Base-by-base conservation (phyloP, 306 rosid species). In the Dryas alaskensis region DNA sequence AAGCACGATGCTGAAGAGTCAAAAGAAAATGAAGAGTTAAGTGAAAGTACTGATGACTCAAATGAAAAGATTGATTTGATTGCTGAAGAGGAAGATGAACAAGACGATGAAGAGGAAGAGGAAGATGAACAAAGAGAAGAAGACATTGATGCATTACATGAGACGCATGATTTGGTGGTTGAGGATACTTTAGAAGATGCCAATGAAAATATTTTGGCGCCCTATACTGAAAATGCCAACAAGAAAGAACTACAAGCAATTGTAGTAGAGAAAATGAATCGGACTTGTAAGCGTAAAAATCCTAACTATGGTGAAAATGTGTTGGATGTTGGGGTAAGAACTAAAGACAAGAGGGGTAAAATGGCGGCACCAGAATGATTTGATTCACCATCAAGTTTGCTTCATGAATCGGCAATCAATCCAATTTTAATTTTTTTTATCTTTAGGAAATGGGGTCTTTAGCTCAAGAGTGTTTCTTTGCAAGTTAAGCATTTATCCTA, bases 1-100 rank as follows among this genome's bases (percentile, higher is more conserved):
- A 83, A 84, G 74, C 55, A 46, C 8, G 69, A 84, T 79, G 82
- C 81, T 63, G 81, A 75, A 57, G 82, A 84, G 65, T 50, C 16
- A 13, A n/a, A 31, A 43, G 65, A 60, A 60, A n/a, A 11, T 11
- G 42, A 5, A 27, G 65, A 27, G 16, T 13, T 16, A 11, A 3
- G 19, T 50, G 70, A 85, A 51, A 67, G 70, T 46, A 52, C 65
- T 14, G 85, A 65, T 11, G 89, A 76, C 25, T 62, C 76, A 31
- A 31, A 31, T 31, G 37, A 31, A 2, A 31, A 31, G 0, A 1
- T 31, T 31, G 37, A 31, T 31, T 31, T 31, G 37, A 31, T 31
- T 31, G 60, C 70, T 58, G 8, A 69, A 70, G 53, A 8, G 47
- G 83, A 22, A 22, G 22, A 22, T 22, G 22, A 22, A 22, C 22